Conservation (phyloP, 1,139 yeast species). For the Williopsis jadinii region DNA sequence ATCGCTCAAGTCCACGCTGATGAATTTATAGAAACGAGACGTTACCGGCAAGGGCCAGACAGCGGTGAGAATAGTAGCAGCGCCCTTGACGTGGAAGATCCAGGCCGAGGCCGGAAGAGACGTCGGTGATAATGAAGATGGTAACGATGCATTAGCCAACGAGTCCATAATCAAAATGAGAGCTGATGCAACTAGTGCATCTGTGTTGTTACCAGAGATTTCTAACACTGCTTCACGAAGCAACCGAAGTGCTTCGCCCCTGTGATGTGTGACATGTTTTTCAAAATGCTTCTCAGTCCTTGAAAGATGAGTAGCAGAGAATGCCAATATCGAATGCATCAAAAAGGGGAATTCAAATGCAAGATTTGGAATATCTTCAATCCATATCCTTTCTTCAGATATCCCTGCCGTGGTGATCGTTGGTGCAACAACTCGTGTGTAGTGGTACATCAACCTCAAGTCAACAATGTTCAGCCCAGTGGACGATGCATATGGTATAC, state of each 20-base stretch:
- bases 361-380: constrained; percentile 75
- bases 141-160: constrained; percentile 83
- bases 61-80: constrained; percentile 89
- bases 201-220: constrained; percentile 79
- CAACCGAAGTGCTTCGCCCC: constrained; percentile 79
- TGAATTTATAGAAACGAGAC: constrained; percentile 65
- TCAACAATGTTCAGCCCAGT: constrained; percentile 60
- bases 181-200: constrained; percentile 89
- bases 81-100: constrained; percentile 96
- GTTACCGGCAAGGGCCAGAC: constrained; percentile 89
- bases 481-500: constrained; percentile 3
- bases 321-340: constrained; percentile 87
- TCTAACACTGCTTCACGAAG: constrained; percentile 80
- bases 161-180: constrained; percentile 87
- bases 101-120: constrained; percentile 89
- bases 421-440: constrained; percentile 75
- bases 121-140: constrained; percentile 49
- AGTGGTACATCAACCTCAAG: constrained; percentile 77
- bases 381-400: constrained; percentile 83
- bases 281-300: constrained; percentile 72
- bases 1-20: constrained; percentile 70
- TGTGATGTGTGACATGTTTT: constrained; percentile 76
- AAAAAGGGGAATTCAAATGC: constrained; percentile 86
- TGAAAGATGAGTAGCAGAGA: constrained; percentile 86
- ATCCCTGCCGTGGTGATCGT: constrained; percentile 90